A percentile compares a stretch with the other conserved stretches of the same genome.
Conservation (phyloP, 139 green algal genomes). For the Volvox reticuliferus region DNA sequence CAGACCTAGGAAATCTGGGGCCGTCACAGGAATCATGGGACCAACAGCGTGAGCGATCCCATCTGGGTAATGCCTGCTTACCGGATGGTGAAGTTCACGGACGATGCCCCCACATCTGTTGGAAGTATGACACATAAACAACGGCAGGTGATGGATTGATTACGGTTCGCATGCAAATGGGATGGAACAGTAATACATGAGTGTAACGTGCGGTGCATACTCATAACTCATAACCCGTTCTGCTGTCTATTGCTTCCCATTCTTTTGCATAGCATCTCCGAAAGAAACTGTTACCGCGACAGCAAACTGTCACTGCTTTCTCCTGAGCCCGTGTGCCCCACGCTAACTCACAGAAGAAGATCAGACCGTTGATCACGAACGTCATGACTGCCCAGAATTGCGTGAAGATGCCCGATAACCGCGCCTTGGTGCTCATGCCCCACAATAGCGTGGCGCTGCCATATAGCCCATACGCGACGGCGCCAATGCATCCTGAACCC, state of each 20-base stretch:
- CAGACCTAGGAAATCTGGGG: too few relatives aligned
- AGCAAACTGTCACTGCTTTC: too few relatives aligned
- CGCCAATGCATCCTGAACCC: slow-evolving; percentile 81
- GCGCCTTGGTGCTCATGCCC: slow-evolving; percentile 73
- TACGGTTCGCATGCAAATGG: too few relatives aligned
- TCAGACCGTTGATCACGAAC: slow-evolving; percentile 71
- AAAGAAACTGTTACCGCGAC: too few relatives aligned
- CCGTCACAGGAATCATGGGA: too few relatives aligned
- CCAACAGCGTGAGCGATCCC: too few relatives aligned
- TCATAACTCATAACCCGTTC: too few relatives aligned
- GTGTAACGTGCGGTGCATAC: too few relatives aligned
- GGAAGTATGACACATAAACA: neutral
- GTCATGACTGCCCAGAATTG: slow-evolving; percentile 69
- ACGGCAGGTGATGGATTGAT: neutral
- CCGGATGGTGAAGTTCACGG: slow-evolving; percentile 87
- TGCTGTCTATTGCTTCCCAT: too few relatives aligned
- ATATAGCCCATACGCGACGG: slow-evolving; percentile 90
- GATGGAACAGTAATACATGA: too few relatives aligned
- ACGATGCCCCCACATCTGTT: slow-evolving; percentile 67
- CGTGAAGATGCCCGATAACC: slow-evolving; percentile 51
- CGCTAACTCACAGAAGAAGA: slow-evolving; percentile 56
- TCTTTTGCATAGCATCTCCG: too few relatives aligned
- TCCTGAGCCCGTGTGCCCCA: too few relatives aligned
- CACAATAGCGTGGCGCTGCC: slow-evolving; percentile 79
- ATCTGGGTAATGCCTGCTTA: slow-evolving; percentile 2